phyloP scores from a whole-genome alignment of 1,284 basidiomycete genomes.

The Naganishia liquefaciens region DNA sequence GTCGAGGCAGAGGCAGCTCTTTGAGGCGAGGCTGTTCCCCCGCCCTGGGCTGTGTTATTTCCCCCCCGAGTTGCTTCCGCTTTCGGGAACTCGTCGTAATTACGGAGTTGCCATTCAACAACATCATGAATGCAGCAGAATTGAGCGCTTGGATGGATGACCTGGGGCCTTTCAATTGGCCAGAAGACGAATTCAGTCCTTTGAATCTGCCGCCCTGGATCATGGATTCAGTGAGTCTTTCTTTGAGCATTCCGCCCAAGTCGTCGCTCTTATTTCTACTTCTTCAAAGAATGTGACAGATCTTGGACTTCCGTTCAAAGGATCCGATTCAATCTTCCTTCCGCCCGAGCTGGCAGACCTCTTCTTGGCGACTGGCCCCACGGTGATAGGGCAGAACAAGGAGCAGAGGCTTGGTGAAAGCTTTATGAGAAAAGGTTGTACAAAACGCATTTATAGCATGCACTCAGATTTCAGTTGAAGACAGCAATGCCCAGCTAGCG shows the following conservation, averaged over 20 bases:
- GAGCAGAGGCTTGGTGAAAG: constrained; percentile 51
- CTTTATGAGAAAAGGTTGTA: background rate
- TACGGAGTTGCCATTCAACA: too few relatives aligned
- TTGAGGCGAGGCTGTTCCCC: too few relatives aligned
- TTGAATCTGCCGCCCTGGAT: constrained; percentile 75
- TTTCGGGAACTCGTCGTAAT: too few relatives aligned
- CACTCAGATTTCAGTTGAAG: too few relatives aligned
- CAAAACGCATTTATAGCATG: too few relatives aligned
- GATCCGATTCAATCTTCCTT: constrained; percentile 82
- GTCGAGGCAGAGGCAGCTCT: too few relatives aligned
- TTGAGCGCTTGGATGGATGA: constrained; percentile 76
- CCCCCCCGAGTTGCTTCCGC: too few relatives aligned
- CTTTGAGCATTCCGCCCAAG: too few relatives aligned
- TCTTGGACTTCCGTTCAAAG: constrained; percentile 82
- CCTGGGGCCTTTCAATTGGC: constrained; percentile 56
- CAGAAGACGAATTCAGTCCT: constrained; percentile 71
- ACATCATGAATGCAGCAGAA: constrained; percentile 48
- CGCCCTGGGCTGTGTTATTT: too few relatives aligned
- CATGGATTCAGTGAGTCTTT: constrained; percentile 64
- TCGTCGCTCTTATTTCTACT: background rate
- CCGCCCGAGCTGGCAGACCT: constrained; percentile 56
- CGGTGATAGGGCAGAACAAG: constrained; percentile 49
- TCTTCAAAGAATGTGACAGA: constrained; percentile 71
- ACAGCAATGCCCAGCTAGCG: too few relatives aligned
- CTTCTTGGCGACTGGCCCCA: constrained; percentile 46